Base-by-base conservation (phyloP, 192 early-diverging fungal genomes). In the Coemansia sp. region DNA sequence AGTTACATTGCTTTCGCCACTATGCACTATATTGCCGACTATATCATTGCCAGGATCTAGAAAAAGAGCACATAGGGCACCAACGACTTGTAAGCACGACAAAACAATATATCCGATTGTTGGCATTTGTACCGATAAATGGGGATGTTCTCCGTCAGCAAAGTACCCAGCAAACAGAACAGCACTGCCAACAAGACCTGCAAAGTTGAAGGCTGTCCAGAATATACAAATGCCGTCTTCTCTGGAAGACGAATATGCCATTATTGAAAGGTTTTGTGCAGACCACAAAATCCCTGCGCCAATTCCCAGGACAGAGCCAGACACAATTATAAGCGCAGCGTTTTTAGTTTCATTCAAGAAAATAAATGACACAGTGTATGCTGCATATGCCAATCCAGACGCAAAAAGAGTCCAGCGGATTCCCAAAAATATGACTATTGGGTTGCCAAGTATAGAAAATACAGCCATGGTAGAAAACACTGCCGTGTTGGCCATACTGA, bases 131-230 rank as follows among this genome's bases (percentile, higher is more conserved):
- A 4, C 50, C 60, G 3, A n/a, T 43, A 0, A 14, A 36, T 60
- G 10, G 10, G 1, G 7, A 34, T 34, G 2, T 2, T 6, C 23
- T 26, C 23, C 7, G 7, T 1, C 32, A 34, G 2, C 3, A 66
- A 68, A 90, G 64, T 86, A 81, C 48, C 82, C 54, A 23, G 60
- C 83, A 43, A 91, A 79, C 28, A 79, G 72, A 45, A 88, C 79
- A 31, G 83, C 70, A 50, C 83, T 82, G 70, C 91, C 91, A 21
- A 91, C 54, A 36, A 88, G 81, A 40, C 84, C 88, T 41, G 90
- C 89, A 47, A 82, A 61, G 69, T 88, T 88, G 76, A 90, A 91
- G 16, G 90, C 83, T 50, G 81, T 80, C 90, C 90, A 91, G 76
- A 93, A 93, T 52, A 86, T 83, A 40, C 83, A 82, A 46, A 93